Evolutionary conservation across 495 filamentous ascomycete genomes (phyloP), one percentile per base, ranked within the genome.

Genomic region (Xylaria nigripes): DNA sequence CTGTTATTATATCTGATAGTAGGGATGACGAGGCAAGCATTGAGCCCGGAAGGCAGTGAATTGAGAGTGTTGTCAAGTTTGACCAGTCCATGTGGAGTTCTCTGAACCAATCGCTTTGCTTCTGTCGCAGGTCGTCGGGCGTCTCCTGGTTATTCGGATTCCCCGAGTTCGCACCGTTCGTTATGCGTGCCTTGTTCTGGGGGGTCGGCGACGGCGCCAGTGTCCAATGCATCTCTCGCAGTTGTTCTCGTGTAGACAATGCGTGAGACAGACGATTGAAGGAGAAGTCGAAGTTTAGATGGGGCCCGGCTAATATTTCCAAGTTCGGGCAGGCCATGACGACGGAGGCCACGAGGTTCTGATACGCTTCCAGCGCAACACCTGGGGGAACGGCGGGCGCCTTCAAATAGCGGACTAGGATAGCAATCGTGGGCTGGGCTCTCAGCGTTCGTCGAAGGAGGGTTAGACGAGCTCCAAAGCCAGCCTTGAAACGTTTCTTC

Each of bases 251-350:
- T 1, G 88, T 90, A 1, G 89, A 89, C 41, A 96, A 68, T 1
- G 90, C 88, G 61, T 92, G 81, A 18, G 85, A 84, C 8, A 90
- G 65, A 36, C 87, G 84, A 61, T 86, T 84, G 57, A 86, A 90
- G 41, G 81, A 75, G 62, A 89, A 85, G 45, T 81, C 75, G 62
- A 89, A 90, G 7, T 79, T 72, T 7, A 84, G 78, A 61, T 86
- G 81, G 57, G 84, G 81, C 2, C 90, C 89, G 30, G 83, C 67
- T 16, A 95, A 69, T 40, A 79, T 74, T 63, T 95, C 88, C 36
- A 96, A 70, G 63, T 93, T 92, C 9, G 88, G 88, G 63, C 90
- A 95, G 5, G 84, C 72, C 84, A 90, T 90, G 25, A 95, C 81
- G 24, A 96, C 70, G 6, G 87, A 89, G 5, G 89, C 86, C 4